Conservation (phyloP, 2,329 filamentous ascomycete species). For the Ceratocystis diversiconidia region DNA sequence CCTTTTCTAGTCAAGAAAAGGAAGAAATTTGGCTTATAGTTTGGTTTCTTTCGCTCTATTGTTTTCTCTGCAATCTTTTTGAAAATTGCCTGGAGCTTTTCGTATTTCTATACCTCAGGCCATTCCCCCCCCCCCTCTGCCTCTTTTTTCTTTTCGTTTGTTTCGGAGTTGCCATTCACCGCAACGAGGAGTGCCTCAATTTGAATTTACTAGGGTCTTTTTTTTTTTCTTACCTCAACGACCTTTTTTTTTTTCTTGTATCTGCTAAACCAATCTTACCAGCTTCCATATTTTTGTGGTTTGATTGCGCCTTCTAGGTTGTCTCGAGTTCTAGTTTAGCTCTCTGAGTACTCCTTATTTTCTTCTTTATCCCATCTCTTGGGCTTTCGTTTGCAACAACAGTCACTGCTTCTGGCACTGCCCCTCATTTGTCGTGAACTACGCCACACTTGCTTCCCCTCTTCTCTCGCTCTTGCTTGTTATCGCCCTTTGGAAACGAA, state of each 20-base stretch:
- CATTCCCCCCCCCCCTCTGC: neutral
- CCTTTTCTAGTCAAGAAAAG: too few species aligned
- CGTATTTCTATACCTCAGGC: neutral
- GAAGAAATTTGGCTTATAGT: too few species aligned
- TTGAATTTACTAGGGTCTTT: neutral
- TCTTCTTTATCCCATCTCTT: neutral
- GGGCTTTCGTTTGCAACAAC: neutral
- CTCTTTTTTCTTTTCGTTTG: neutral
- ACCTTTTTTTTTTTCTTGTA: neutral
- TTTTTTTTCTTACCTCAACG: neutral
- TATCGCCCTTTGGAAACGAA: neutral
- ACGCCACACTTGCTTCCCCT: slow-evolving; percentile 4
- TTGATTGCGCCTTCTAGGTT: neutral
- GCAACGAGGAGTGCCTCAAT: slow-evolving; percentile 4
- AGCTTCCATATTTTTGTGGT: neutral
- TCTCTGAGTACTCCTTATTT: neutral
- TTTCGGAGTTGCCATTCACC: slow-evolving; percentile 2
- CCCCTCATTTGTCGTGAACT: neutral
- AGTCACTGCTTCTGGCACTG: neutral
- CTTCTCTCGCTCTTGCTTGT: neutral
- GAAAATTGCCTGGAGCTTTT: neutral
- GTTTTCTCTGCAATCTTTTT: neutral
- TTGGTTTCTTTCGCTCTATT: neutral
- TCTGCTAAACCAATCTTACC: neutral
- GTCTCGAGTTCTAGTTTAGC: neutral